These are phyloP conservation scores for Limonomyces culmigenus DNA, from an alignment of 1,284 basidiomycete species.

Conservation along the genomic window DNA sequence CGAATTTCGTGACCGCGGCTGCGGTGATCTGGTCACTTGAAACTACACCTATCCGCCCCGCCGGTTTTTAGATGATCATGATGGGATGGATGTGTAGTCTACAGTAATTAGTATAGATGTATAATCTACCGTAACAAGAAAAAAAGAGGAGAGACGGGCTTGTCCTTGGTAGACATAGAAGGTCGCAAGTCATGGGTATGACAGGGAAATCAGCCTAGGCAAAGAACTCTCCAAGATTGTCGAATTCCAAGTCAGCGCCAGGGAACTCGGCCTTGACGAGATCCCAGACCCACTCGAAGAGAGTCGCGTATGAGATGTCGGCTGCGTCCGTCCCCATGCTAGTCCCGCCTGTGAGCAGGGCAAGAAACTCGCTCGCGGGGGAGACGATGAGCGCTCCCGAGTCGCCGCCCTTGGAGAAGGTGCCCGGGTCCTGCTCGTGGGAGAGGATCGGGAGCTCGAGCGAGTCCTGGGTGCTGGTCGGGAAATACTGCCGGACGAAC, in stretches of 20 bases:
- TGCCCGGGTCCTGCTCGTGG: constrained; percentile 12
- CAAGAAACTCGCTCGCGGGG: constrained; percentile 12
- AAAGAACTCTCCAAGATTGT: constrained; percentile 3
- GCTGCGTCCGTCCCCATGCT: constrained; percentile 8
- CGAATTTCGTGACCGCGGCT: no score
- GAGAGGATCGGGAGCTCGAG: constrained; percentile 14
- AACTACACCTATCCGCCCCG: no score
- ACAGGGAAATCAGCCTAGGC: constrained; percentile 2
- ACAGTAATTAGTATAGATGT: no score
- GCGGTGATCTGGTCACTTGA: no score
- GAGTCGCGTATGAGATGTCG: constrained; percentile 18
- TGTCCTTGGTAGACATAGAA: neutral
- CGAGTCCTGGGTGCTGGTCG: constrained; percentile 12
- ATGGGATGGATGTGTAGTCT: no score
- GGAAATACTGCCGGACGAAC: constrained; percentile 13
- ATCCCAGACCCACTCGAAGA: constrained; percentile 16
- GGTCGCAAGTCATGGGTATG: neutral
- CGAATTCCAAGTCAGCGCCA: constrained; percentile 12
- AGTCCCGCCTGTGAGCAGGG: constrained; percentile 16
- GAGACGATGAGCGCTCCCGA: constrained; percentile 17
- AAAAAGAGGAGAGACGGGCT: neutral
- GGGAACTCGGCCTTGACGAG: constrained; percentile 14
- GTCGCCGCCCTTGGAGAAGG: constrained; percentile 20
- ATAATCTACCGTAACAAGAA: no score
- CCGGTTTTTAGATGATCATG: no score